Evolutionary conservation across 2,329 filamentous ascomycete genomes (phyloP), one percentile per base, ranked within the genome.

Genomic region (Teratosphaeria epicoccoides): DNA sequence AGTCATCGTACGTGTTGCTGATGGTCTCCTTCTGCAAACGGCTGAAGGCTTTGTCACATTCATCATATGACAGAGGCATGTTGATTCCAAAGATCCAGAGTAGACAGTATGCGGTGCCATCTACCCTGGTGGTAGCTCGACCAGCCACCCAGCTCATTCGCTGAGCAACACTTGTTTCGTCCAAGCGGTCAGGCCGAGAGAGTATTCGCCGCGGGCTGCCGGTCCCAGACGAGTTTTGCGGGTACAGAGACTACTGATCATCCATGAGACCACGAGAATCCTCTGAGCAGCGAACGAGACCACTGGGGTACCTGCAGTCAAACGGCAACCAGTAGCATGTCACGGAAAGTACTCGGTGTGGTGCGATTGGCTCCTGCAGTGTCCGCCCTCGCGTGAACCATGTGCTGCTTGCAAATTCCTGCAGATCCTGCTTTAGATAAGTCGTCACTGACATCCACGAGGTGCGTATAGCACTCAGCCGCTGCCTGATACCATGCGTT

Each of bases 41-140:
- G 6, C 46, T 24, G 24, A 57, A 59, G 7, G 55, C 55, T 24
- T n/a, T n/a, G n/a, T n/a, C n/a, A 11, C 57, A 54, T 50, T 59
- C 57, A 22, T 56, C 57, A 20, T 59, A 59, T 6, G 58, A 25
- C 1, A 59, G 28, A 10, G 57, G 55, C 55, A 60, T 46, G 29
- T 51, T 50, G 49, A 59, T 47, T n/a, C 49, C 50, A 48, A 60
- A 58, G n/a, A 60, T 61, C 10, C 57, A 56, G 3, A 57, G 55
- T 9, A 60, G 46, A 10, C 23, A 55, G 29, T 59, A 57, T 20
- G 54, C 56, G 5, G 40, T 23, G 43, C 58, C 57, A 24, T 59
- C 57, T 2, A 22, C 23, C 20, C 50, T 33, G 6, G 52, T 64
- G 1, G 65, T 64, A 9, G 20, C 14, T 11, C 56, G 43, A 5